Base-by-base conservation (phyloP, 2,329 filamentous ascomycete genomes). In the Drechslerella coelobrocha region DNA sequence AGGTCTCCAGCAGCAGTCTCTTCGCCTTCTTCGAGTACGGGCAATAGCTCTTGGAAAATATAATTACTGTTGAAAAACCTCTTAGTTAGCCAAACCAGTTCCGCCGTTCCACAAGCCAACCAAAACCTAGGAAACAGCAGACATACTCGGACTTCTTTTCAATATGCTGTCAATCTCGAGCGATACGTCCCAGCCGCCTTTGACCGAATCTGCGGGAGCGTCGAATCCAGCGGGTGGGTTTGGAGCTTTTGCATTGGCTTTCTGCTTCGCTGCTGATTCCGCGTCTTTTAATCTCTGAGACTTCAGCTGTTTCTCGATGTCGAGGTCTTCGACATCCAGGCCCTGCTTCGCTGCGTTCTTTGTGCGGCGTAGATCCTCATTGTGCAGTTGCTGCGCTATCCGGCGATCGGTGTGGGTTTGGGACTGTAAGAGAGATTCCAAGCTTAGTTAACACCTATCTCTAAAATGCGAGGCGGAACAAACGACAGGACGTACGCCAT, bases 41-140 rank as follows among this genome's bases (percentile, higher is more conserved):
- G 79, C 94, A 99, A 81, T 93, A 96, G 0, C 89, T 86, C 80
- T 99, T 97, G 73, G 92, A 96, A 81, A 97, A 97, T 76, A 99
- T 91, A 78, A 97, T 90, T 69, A 97, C 91, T 94, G 74, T 26
- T 10, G n/a, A 2, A 12, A 68, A 76, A 31, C 39, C 24, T 6
- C 60, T 54, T 73, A 43, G 48, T 61, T 59, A 9, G 43, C 61
- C 14, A 43, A 47, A 7, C 43, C 17, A 37, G n/a, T 37, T 43
- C 10, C n/a, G 9, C 9, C 43, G 14, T 14, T 34, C n/a, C 9
- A 48, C 48, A 17, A 55, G 74, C 57, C 59, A 41, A 24, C 69
- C 66, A 29, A 62, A 47, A 27, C 24, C 45, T 29, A 61, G 10
- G 39, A n/a, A 45, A 4, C 17, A 51, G 29, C 45, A 14, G 9